Percentiles rank a stretch among this genome's conserved stretches.
These are phyloP conservation scores for Bipolaris gigantea DNA, from an alignment of 2,329 filamentous ascomycete genomes.

Conservation along the genomic window DNA sequence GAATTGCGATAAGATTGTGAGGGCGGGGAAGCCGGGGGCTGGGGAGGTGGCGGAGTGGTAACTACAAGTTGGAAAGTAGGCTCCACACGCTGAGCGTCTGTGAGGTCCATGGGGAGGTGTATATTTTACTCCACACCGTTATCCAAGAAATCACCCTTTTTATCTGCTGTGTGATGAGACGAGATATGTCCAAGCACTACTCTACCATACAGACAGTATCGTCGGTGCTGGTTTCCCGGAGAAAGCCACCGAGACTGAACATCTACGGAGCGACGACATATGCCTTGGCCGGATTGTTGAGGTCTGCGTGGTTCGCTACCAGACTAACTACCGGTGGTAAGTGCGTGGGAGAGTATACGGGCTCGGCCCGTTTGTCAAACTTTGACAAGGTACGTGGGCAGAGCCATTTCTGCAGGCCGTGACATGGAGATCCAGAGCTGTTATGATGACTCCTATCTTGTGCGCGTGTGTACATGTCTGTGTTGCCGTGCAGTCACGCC, in stretches of 20 bases:
- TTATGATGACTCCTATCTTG: neutral
- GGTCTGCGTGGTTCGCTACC: neutral
- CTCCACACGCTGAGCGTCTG: too few relatives aligned
- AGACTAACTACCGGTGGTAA: neutral
- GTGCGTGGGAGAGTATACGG: neutral
- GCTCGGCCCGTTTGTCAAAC: neutral
- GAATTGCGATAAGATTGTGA: slow-evolving; percentile 67
- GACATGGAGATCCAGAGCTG: neutral
- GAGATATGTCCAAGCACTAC: too few relatives aligned
- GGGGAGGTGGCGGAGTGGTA: slow-evolving; percentile 56
- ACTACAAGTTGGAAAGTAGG: too few relatives aligned
- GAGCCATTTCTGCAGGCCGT: neutral
- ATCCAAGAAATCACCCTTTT: too few relatives aligned
- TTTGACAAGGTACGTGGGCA: neutral
- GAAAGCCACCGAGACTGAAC: too few relatives aligned
- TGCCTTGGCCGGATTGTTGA: neutral
- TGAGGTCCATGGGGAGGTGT: too few relatives aligned
- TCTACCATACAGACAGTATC: too few relatives aligned
- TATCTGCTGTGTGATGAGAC: too few relatives aligned
- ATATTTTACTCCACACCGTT: too few relatives aligned
- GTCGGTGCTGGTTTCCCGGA: too few relatives aligned
- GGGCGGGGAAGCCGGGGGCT: slow-evolving; percentile 53
- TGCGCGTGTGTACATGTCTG: neutral
- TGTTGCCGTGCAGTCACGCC: neutral
- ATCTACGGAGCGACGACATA: too few relatives aligned